phyloP scores from a whole-genome alignment of 495 filamentous ascomycete genomes.

The Cercophora sp. region DNA sequence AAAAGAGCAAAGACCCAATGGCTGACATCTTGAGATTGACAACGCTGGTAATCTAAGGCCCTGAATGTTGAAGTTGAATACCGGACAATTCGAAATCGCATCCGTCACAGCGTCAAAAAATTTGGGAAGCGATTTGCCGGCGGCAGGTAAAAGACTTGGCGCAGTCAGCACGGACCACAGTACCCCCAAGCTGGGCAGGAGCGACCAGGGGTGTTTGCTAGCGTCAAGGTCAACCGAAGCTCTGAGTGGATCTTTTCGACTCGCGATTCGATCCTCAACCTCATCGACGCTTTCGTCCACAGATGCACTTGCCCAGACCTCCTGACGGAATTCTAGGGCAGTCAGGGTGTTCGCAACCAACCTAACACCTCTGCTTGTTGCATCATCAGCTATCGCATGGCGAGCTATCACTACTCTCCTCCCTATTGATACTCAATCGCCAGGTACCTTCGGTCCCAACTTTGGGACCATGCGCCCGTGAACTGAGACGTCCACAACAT shows the following conservation, averaged over 20 bases:
- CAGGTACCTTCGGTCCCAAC: background rate
- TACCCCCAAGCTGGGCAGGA: background rate
- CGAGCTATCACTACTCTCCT: background rate
- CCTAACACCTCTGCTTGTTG: background rate
- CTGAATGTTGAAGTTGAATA: no score
- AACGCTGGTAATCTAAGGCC: no score
- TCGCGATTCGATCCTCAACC: no score
- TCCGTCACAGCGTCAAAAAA: background rate
- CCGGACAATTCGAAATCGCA: no score
- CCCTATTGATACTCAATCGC: background rate
- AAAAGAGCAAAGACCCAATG: constrained; percentile 89
- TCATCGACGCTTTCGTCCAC: background rate
- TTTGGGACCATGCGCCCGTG: constrained; percentile 18
- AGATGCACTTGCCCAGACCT: background rate
- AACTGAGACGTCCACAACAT: no score
- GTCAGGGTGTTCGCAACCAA: no score
- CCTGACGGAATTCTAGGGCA: no score
- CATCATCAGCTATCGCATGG: background rate
- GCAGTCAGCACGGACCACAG: constrained; percentile 3
- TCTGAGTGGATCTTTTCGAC: no score
- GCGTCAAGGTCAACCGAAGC: no score
- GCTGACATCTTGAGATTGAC: constrained; percentile 60
- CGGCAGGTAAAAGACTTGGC: constrained; percentile 1
- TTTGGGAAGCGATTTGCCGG: constrained; percentile 4
- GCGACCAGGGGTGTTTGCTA: background rate